These are phyloP conservation scores for Bipolaris cookei DNA, from an alignment of 2,329 filamentous ascomycete species.

Conservation along the genomic window DNA sequence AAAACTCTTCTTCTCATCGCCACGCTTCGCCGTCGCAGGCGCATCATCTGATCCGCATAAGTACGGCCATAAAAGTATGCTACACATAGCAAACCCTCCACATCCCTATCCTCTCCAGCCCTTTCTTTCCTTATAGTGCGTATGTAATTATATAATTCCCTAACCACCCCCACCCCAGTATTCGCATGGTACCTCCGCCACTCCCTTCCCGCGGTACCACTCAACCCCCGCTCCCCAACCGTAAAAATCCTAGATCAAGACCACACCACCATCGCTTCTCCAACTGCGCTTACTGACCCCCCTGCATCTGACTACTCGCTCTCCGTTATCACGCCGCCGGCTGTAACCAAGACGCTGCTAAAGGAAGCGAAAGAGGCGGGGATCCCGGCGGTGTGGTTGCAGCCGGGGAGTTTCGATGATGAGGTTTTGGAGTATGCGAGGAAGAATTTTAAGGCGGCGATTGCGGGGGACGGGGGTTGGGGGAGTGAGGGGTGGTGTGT, in stretches of 20 bases:
- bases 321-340: constrained; percentile 86
- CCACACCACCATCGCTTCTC: constrained; percentile 69
- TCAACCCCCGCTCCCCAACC: constrained; percentile 74
- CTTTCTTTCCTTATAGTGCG: neutral
- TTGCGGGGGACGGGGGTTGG: constrained; percentile 58
- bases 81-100: neutral
- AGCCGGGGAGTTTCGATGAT: constrained; percentile 86
- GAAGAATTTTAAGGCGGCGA: constrained; percentile 70
- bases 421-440: constrained; percentile 73
- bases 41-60: constrained; percentile 84
- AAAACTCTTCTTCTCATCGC: constrained; percentile 78
- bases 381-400: constrained; percentile 68
- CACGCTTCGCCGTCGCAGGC: constrained; percentile 85
- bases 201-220: constrained; percentile 76
- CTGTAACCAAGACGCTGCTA: constrained; percentile 74
- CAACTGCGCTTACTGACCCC: constrained; percentile 66
- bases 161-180: constrained; percentile 59
- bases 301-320: constrained; percentile 68
- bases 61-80: constrained; percentile 83
- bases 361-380: constrained; percentile 76
- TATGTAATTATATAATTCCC: too few relatives aligned
- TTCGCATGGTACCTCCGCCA: constrained; percentile 87
- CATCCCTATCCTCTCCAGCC: neutral
- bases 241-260: constrained; percentile 67
- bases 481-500: constrained; percentile 52